A percentile compares a stretch with the other conserved stretches of the same genome.
Evolutionary conservation across 129 eudicot species (phyloP).

Genomic region (Escallonia rubra): DNA sequence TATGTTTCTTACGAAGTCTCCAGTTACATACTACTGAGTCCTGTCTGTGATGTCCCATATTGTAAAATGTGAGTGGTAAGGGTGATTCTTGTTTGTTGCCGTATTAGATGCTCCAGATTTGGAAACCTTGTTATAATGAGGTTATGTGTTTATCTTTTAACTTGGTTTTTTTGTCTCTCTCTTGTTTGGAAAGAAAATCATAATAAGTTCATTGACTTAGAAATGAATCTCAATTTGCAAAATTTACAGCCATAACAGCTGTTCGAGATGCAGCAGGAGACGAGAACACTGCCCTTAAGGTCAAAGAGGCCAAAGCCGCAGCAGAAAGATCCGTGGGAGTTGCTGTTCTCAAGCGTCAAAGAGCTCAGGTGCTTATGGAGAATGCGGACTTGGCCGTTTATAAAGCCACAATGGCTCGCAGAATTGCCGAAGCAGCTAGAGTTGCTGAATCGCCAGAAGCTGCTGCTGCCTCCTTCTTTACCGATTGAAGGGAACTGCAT

Average conservation of each 20-base stretch:
- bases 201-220: background rate
- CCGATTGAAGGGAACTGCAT: conserved; percentile 1
- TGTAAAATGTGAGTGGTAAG: too few relatives aligned
- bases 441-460: conserved; percentile 9
- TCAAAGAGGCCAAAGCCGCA: conserved; percentile 60
- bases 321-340: conserved; percentile 43
- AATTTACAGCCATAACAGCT: conserved; percentile 44
- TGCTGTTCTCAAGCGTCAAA: conserved; percentile 60
- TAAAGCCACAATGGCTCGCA: conserved; percentile 61
- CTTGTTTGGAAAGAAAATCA: too few relatives aligned
- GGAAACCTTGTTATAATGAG: too few relatives aligned
- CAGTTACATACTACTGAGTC: background rate
- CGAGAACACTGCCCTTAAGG: conserved; percentile 30
- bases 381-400: conserved; percentile 68
- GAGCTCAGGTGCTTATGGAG: conserved; percentile 74
- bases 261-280: conserved; percentile 29
- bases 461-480: conserved; percentile 18
- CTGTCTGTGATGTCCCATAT: background rate
- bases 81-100: too few relatives aligned
- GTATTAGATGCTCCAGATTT: too few relatives aligned
- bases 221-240: background rate
- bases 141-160: too few relatives aligned
- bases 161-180: too few relatives aligned
- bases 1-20: too few relatives aligned
- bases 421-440: conserved; percentile 62